phyloP scores from a whole-genome alignment of 1,284 basidiomycete genomes.

The Ceratobasidium theobromae region DNA sequence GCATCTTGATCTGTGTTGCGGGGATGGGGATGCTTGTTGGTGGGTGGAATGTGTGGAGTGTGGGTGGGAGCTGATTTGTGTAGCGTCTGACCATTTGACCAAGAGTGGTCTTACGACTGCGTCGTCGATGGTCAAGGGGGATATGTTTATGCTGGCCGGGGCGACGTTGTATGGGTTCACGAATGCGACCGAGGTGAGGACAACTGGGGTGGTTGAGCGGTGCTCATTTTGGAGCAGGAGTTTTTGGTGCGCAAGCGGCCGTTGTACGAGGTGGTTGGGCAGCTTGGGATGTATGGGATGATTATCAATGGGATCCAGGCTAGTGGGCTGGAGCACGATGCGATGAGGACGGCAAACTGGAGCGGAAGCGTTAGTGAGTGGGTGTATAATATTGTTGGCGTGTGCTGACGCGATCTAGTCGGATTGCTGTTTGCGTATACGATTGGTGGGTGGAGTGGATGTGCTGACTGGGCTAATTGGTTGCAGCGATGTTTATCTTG shows the following conservation, averaged over 20 bases:
- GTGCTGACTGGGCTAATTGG: neutral
- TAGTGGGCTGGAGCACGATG: constrained; percentile 68
- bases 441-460: constrained; percentile 36
- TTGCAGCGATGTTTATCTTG: constrained; percentile 66
- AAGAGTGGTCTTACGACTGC: constrained; percentile 50
- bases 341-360: constrained; percentile 68
- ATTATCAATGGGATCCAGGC: constrained; percentile 76
- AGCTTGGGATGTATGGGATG: constrained; percentile 80
- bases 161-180: constrained; percentile 83
- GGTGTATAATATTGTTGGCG: neutral
- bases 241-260: constrained; percentile 71
- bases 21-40: constrained; percentile 74
- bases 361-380: constrained; percentile 62
- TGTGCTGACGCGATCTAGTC: constrained; percentile 47
- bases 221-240: neutral
- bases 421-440: constrained; percentile 77
- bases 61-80: constrained; percentile 52
- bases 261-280: constrained; percentile 80
- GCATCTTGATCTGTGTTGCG: constrained; percentile 69
- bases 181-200: constrained; percentile 45
- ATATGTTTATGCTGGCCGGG: constrained; percentile 81
- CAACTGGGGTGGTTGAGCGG: neutral
- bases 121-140: constrained; percentile 68
- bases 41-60: constrained; percentile 53
- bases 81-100: constrained; percentile 39